phyloP scores from a whole-genome alignment of 495 filamentous ascomycete species.

The Filosporella fistucella region DNA sequence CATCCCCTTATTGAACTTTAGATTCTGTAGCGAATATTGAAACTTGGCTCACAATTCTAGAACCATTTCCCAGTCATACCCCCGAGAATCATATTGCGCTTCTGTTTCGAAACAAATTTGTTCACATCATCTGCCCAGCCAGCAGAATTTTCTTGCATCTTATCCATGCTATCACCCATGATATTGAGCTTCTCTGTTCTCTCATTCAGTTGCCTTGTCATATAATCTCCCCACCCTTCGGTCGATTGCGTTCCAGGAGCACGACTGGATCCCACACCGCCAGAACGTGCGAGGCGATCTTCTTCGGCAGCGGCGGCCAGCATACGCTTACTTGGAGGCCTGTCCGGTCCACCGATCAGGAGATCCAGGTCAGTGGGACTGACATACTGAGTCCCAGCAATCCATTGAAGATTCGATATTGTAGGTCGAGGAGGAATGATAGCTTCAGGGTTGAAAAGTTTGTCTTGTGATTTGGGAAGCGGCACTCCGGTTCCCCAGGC shows the following conservation, averaged over 20 bases:
- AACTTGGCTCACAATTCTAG: conserved; percentile 10
- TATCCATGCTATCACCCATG: conserved; percentile 79
- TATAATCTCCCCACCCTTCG: conserved; percentile 56
- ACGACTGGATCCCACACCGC: conserved; percentile 32
- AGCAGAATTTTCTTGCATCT: conserved; percentile 69
- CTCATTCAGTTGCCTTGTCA: conserved; percentile 82
- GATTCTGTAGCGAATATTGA: too few relatives aligned
- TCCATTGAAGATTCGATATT: conserved; percentile 94
- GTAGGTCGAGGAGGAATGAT: conserved; percentile 79
- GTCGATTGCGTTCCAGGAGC: conserved; percentile 22
- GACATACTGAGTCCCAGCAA: conserved; percentile 89
- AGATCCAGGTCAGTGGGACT: conserved; percentile 87
- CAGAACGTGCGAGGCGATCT: conserved; percentile 37
- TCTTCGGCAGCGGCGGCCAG: conserved; percentile 39
- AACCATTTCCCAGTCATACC: conserved; percentile 41
- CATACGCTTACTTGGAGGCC: conserved; percentile 81
- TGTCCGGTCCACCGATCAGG: conserved; percentile 81
- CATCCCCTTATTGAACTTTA: too few relatives aligned
- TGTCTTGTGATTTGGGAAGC: conserved; percentile 56
- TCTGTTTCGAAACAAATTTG: conserved; percentile 81
- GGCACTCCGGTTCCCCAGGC: conserved; percentile 70
- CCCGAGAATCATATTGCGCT: conserved; percentile 74
- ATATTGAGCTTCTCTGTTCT: conserved; percentile 80
- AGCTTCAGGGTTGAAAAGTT: conserved; percentile 69
- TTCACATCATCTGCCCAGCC: conserved; percentile 82